Base-by-base conservation (phyloP, 352 stramenopile species). In the Thraustochytrium striatum region DNA sequence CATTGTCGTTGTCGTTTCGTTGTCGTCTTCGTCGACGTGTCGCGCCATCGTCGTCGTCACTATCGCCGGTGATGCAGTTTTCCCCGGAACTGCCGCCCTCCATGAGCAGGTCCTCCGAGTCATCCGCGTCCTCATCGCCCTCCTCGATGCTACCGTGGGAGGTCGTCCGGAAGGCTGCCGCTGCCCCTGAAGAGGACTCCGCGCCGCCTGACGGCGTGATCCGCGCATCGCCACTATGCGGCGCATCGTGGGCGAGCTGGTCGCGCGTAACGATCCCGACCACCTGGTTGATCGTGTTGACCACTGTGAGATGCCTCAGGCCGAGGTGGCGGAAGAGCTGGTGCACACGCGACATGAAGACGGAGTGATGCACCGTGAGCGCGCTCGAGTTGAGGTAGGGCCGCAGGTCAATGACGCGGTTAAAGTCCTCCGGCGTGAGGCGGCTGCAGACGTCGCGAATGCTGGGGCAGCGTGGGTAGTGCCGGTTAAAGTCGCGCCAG, bases 361-460 rank as follows among this genome's bases (percentile, higher is more conserved):
- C 65, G 16, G 65, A 75, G 35, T 75, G 65, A 70, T 98, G 95
- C 38, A 98, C 93, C 53, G 93, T 90, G 78, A 97, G 97, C 62
- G 95, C 93, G 43, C 94, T 96, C 68, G 95, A 94, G 87, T 98
- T 98, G 69, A 98, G 97, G 86, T 98, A 98, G 0, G 95, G 95
- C 55, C 94, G 91, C 35, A 98, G 86, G 82, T 98, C 93, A 39
- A 98, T 87, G 90, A 92, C 97, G 65, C 93, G 86, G 38, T 91
- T 90, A 8, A 93, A 85, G 69, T 98, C 92, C 61, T 91, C 89
- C 33, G 90, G 85, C 19, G 83, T 84, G 16, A 94, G 69, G 3
- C 35, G 7, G 21, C 11, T 47, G 5, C 47, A 13, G 55, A 87
- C 88, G 0, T 87, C 85, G 21, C 85, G 85, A 0, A 88, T 88